phyloP scores from a whole-genome alignment of 1,139 yeast species.

The Saccharomyces hybrid region DNA sequence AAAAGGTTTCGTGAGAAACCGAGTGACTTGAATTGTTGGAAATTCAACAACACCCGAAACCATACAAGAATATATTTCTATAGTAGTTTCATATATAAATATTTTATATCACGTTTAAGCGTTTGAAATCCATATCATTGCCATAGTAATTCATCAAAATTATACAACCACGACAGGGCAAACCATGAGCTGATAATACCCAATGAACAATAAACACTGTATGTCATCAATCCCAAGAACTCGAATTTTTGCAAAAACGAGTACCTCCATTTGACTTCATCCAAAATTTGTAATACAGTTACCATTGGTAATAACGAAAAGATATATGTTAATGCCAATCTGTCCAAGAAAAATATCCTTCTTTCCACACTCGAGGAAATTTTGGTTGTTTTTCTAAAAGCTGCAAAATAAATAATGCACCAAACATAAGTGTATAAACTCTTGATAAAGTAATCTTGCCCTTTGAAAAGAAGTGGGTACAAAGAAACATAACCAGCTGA shows the following conservation, averaged over 20 bases:
- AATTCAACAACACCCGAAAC: constrained; percentile 34
- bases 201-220: constrained; percentile 77
- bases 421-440: constrained; percentile 74
- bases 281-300: constrained; percentile 44
- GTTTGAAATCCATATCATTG: background rate
- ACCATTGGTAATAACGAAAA: constrained; percentile 63
- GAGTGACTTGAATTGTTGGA: background rate
- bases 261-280: constrained; percentile 46
- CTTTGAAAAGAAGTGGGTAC: constrained; percentile 78
- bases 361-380: constrained; percentile 37
- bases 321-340: constrained; percentile 60
- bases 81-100: background rate
- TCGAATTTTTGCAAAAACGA: constrained; percentile 45
- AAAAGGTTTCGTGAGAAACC: background rate
- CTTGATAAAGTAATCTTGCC: constrained; percentile 73
- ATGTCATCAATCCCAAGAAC: constrained; percentile 70
- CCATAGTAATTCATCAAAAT: constrained; percentile 68
- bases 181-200: constrained; percentile 88
- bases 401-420: constrained; percentile 69
- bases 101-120: constrained; percentile 20
- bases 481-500: constrained; percentile 82
- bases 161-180: constrained; percentile 80
- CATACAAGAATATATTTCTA: background rate
- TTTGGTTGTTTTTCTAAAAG: constrained; percentile 60
- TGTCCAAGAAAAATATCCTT: constrained; percentile 57